These are phyloP conservation scores for Colletotrichum truncatum DNA, from an alignment of 2,329 filamentous ascomycete genomes.

Conservation along the genomic window DNA sequence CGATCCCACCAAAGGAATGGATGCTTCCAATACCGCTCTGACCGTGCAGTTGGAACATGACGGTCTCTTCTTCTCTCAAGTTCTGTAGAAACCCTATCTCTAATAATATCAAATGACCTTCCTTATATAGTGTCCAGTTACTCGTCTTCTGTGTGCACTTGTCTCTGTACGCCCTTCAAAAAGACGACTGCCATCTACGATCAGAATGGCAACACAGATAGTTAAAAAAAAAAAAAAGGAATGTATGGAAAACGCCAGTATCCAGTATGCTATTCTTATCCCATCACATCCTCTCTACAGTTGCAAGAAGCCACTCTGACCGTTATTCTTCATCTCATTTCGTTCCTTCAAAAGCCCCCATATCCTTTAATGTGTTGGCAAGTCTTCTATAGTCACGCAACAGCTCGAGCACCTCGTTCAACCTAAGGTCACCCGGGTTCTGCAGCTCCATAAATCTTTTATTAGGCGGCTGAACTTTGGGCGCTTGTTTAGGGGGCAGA, in stretches of 20 bases:
- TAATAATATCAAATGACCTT: slow-evolving; percentile 2
- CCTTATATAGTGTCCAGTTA: background rate
- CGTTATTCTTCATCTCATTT: slow-evolving; percentile 35
- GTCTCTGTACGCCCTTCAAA: background rate
- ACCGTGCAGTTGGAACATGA: background rate
- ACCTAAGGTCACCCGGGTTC: slow-evolving; percentile 73
- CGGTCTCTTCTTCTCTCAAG: background rate
- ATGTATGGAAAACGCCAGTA: slow-evolving; percentile 22
- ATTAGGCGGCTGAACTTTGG: slow-evolving; percentile 72
- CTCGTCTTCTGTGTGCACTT: background rate
- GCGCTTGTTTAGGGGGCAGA: slow-evolving; percentile 62
- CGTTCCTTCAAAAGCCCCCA: slow-evolving; percentile 65
- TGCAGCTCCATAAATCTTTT: slow-evolving; percentile 78
- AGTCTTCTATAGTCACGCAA: slow-evolving; percentile 79
- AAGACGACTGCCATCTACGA: background rate
- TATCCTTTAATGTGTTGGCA: slow-evolving; percentile 69
- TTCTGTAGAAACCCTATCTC: slow-evolving; percentile 4
- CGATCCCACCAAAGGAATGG: background rate
- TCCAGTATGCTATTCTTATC: slow-evolving; percentile 18
- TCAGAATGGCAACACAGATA: background rate
- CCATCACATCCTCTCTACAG: background rate
- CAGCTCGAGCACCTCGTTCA: slow-evolving; percentile 78
- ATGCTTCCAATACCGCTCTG: background rate
- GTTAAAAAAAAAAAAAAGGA: too few relatives aligned
- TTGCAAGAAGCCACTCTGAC: background rate